Evolutionary conservation across 1,284 basidiomycete genomes (phyloP).

Genomic region (Cutaneotrichosporon cavernicola): DNA sequence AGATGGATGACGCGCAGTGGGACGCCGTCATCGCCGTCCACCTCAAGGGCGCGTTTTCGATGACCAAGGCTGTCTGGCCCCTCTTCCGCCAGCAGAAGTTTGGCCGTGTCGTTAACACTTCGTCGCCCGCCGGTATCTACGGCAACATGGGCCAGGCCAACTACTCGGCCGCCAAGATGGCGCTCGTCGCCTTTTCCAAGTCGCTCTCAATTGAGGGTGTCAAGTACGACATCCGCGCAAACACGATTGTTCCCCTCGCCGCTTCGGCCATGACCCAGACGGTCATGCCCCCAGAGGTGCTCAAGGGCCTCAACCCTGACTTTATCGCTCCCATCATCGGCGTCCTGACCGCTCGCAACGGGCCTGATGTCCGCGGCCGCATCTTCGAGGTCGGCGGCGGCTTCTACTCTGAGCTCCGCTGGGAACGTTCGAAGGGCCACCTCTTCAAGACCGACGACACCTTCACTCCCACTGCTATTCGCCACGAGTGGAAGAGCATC

Average conservation of each 20-base stretch:
- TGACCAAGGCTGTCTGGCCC: constrained; percentile 95
- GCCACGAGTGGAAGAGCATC: constrained; percentile 76
- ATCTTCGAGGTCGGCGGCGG: constrained; percentile 95
- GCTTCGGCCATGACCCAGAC: constrained; percentile 93
- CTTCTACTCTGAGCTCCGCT: constrained; percentile 86
- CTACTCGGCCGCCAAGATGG: constrained; percentile 65
- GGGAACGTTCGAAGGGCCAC: constrained; percentile 82
- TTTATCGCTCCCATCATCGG: constrained; percentile 91
- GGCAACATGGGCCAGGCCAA: constrained; percentile 98
- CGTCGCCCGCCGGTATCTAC: constrained; percentile 61
- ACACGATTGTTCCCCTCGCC: constrained; percentile 86
- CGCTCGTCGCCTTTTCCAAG: constrained; percentile 83
- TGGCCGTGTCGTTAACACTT: constrained; percentile 87
- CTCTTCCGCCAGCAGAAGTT: constrained; percentile 93
- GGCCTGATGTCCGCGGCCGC: constrained; percentile 78
- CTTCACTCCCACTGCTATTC: constrained; percentile 93
- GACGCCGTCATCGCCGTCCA: constrained; percentile 86
- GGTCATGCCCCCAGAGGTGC: constrained; percentile 95
- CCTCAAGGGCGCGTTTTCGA: constrained; percentile 91
- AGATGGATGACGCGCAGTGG: constrained; percentile 84
- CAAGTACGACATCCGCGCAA: constrained; percentile 88
- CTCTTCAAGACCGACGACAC: constrained; percentile 83
- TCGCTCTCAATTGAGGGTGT: constrained; percentile 86
- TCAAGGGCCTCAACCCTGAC: constrained; percentile 88
- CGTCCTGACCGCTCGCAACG: constrained; percentile 55